A percentile compares a stretch with the other conserved stretches of the same genome.
Conservation (phyloP, 805 yeast genomes). For the Teunomyces cretensis region DNA sequence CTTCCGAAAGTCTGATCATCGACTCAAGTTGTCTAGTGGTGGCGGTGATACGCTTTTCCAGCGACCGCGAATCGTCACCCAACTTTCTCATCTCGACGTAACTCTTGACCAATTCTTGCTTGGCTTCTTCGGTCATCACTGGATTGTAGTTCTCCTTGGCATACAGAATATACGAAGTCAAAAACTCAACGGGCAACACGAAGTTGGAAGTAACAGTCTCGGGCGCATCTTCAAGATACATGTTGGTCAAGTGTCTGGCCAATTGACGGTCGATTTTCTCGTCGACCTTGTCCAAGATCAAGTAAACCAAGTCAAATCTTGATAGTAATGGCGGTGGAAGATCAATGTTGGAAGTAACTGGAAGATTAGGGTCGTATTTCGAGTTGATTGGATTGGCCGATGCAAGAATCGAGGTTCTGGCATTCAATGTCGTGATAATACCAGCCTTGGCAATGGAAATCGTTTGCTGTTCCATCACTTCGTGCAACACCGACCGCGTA, state of each 20-base stretch:
- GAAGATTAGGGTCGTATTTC: constrained; percentile 89
- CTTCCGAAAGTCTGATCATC: constrained; percentile 92
- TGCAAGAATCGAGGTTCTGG: constrained; percentile 92
- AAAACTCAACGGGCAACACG: constrained; percentile 79
- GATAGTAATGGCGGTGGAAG: constrained; percentile 94
- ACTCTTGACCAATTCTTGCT: constrained; percentile 77
- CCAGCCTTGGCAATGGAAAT: constrained; percentile 98
- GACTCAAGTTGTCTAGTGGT: constrained; percentile 96
- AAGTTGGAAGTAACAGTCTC: constrained; percentile 66
- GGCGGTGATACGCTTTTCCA: constrained; percentile 93
- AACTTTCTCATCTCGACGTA: constrained; percentile 92
- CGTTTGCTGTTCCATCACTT: constrained; percentile 99
- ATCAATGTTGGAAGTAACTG: constrained; percentile 94
- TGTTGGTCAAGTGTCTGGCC: constrained; percentile 85
- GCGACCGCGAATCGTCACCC: constrained; percentile 85
- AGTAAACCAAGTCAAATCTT: constrained; percentile 90
- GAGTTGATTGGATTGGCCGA: constrained; percentile 98
- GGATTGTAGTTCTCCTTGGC: constrained; percentile 88
- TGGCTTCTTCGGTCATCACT: constrained; percentile 75
- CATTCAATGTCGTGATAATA: constrained; percentile 93
- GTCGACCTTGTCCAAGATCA: constrained; percentile 90
- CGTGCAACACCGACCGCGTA: constrained; percentile 92
- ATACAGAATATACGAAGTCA: constrained; percentile 87
- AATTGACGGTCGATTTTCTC: constrained; percentile 79
- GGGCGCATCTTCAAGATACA: constrained; percentile 88